Base-by-base conservation (phyloP, 129 eudicot genomes). In the Erigeron canadensis region DNA sequence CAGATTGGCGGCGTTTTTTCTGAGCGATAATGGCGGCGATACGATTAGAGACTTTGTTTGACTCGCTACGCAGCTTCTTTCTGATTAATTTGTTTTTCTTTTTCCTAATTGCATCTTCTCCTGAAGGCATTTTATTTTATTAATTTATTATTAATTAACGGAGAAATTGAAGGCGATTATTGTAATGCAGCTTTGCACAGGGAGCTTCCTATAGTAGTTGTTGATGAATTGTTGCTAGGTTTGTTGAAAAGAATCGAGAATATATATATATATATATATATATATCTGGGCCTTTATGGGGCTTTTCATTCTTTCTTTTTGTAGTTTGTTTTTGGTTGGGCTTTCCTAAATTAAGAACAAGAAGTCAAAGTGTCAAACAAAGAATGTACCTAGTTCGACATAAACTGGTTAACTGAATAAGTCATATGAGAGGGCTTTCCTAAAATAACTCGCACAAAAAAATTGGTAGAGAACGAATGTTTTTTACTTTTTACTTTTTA, bases 11-110 rank as follows among this genome's bases (percentile, higher is more conserved):
- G 54, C 98, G 95, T 74, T 93, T 93, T 80, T 93, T 93, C 55
- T 95, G 84, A 75, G 98, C 98, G 78, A 93, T 93, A 53, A 93
- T 81, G 77, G 92, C 75, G 65, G 96, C 99, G 9, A 94, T 79
- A 62, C 99, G 99, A 72, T 76, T 64, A 8, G 97, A 89, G 44
- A 90, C 93, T 63, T 81, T 81, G 1, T 79, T 46, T 10, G 97
- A 68, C 34, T 89, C 89, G 42, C 79, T 84, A 4, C 84, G 78
- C 57, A 70, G 19, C 79, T 90, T 94, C 71, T 78, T 86, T 11
- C 82, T 47, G 62, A 5, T 83, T 46, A 67, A 65, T 73, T 87
- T 93, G 84, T 78, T 87, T 87, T 82, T 87, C 78, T 87, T 86
- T 65, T 88, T 81, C 59, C 37, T 12, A 0, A 82, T 71, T 0